These are phyloP conservation scores for Ceratocystis colombiana DNA, from an alignment of 2,329 filamentous ascomycete genomes.

Conservation along the genomic window DNA sequence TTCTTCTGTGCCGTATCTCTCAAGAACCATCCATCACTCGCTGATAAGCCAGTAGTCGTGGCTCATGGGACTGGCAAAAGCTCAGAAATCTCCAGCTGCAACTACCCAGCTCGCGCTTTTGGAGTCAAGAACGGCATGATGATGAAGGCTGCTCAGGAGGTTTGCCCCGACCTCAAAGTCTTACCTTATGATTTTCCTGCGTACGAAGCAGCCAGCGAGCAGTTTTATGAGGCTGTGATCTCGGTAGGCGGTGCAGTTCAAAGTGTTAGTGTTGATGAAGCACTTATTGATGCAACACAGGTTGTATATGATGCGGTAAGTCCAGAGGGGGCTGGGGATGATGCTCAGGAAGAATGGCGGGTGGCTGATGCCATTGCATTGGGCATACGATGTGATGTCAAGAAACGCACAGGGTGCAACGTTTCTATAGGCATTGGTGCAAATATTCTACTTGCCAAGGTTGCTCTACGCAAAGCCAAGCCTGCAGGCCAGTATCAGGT, in stretches of 20 bases:
- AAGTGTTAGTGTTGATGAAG: constrained; percentile 95
- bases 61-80: constrained; percentile 77
- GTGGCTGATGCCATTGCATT: constrained; percentile 59
- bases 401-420: constrained; percentile 65
- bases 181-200: constrained; percentile 92
- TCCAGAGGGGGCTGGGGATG: constrained; percentile 45
- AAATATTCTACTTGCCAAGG: constrained; percentile 84
- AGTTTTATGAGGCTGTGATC: constrained; percentile 79
- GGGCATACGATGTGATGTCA: constrained; percentile 57
- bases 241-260: constrained; percentile 74
- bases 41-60: constrained; percentile 73
- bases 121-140: constrained; percentile 98
- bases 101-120: constrained; percentile 77
- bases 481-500: constrained; percentile 88
- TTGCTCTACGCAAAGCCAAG: constrained; percentile 83
- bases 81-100: constrained; percentile 95
- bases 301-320: constrained; percentile 56
- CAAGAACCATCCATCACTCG: constrained; percentile 63
- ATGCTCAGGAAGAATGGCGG: constrained; percentile 57
- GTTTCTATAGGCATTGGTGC: constrained; percentile 88
- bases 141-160: constrained; percentile 81
- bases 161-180: constrained; percentile 78
- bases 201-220: constrained; percentile 81
- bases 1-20: constrained; percentile 92
- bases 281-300: constrained; percentile 70